Conservation (phyloP, 352 stramenopile species). For the Pythium rhizo-oryzae region DNA sequence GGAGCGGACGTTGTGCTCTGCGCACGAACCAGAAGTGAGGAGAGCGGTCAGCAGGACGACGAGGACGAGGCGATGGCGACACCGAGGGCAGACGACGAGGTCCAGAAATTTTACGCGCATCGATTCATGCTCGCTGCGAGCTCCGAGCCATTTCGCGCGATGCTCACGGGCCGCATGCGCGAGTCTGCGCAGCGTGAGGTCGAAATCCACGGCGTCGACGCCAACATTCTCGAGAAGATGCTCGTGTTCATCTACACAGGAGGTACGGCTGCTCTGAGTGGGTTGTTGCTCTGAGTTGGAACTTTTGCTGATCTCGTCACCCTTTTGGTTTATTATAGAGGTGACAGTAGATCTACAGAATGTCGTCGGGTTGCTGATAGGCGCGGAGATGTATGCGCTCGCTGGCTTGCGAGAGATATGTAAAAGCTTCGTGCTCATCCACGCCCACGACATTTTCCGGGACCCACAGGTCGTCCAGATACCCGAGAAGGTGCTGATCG, state of each 20-base stretch:
- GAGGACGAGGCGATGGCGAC: neutral
- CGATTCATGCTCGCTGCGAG: slow-evolving; percentile 85
- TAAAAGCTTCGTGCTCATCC: slow-evolving; percentile 80
- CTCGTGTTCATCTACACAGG: slow-evolving; percentile 87
- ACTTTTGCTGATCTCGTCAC: neutral
- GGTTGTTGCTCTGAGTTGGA: neutral
- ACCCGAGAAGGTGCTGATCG: slow-evolving; percentile 81
- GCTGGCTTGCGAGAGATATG: slow-evolving; percentile 79
- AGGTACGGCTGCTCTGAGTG: slow-evolving; percentile 28
- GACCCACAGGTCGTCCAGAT: slow-evolving; percentile 73
- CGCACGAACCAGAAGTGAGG: slow-evolving; percentile 31
- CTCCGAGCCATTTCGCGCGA: slow-evolving; percentile 80
- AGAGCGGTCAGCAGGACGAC: slow-evolving; percentile 8
- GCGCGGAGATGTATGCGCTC: slow-evolving; percentile 85
- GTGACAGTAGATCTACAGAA: slow-evolving; percentile 74
- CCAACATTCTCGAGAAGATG: slow-evolving; percentile 78
- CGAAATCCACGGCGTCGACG: slow-evolving; percentile 65
- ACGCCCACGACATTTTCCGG: slow-evolving; percentile 83
- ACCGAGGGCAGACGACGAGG: slow-evolving; percentile 5
- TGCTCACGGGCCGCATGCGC: slow-evolving; percentile 83
- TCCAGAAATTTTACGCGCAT: slow-evolving; percentile 65
- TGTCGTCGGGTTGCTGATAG: slow-evolving; percentile 74
- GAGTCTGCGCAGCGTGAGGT: slow-evolving; percentile 75
- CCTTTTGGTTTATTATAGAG: slow-evolving; percentile 33
- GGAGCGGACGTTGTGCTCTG: slow-evolving; percentile 78